These are phyloP conservation scores for Oryza nivara DNA, from an alignment of 176 grass and related monocot genomes.

Conservation along the genomic window DNA sequence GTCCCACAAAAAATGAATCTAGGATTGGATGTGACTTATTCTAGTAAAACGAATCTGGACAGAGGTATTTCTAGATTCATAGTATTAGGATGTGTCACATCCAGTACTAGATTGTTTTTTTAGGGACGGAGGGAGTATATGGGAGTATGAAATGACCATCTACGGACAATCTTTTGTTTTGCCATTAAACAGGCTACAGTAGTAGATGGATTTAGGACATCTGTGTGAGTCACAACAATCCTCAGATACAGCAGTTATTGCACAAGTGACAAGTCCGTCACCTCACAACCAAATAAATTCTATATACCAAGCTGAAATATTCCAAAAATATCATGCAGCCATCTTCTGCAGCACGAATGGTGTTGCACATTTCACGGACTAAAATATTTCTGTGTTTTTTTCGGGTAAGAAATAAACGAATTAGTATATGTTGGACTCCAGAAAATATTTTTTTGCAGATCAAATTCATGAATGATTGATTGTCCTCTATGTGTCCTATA, in stretches of 20 bases:
- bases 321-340: background rate
- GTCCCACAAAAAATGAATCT: no score
- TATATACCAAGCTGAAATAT: background rate
- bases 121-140: background rate
- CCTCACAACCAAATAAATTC: background rate
- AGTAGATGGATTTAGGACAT: background rate
- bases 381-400: background rate
- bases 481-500: background rate
- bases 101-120: no score
- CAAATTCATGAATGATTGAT: background rate
- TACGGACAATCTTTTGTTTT: background rate
- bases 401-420: background rate
- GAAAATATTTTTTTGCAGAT: background rate
- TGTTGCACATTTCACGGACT: background rate
- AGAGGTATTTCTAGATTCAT: no score
- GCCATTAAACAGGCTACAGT: background rate
- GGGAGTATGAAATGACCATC: background rate
- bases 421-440: background rate
- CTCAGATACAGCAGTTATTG: background rate
- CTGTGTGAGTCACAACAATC: background rate
- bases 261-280: constrained; percentile 13
- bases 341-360: background rate
- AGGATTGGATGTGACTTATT: no score
- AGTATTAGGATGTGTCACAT: no score
- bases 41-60: no score